Conservation (phyloP, 1,139 yeast genomes). For the Taphrina sp. region DNA sequence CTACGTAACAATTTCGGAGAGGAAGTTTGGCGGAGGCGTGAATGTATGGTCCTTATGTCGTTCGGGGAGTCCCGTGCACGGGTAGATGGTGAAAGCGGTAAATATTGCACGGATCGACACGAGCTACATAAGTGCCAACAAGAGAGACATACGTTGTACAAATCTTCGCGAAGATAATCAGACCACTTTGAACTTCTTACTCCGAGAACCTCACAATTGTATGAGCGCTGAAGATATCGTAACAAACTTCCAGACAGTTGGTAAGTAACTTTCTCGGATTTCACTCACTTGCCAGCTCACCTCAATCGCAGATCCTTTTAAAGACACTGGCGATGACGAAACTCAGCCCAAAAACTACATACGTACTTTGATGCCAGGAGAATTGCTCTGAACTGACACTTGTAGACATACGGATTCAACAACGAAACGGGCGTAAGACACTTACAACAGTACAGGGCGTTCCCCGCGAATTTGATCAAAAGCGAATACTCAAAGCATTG, state of each 20-base stretch:
- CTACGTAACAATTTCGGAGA: too few relatives aligned
- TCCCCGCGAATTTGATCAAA: constrained; percentile 90
- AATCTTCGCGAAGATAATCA: neutral
- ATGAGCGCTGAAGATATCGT: constrained; percentile 26
- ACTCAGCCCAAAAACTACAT: constrained; percentile 93
- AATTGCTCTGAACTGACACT: neutral
- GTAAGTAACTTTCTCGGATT: constrained; percentile 52
- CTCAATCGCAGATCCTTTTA: constrained; percentile 84
- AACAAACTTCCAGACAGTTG: constrained; percentile 83
- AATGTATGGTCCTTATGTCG: too few relatives aligned
- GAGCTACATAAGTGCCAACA: too few relatives aligned
- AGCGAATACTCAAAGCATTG: constrained; percentile 86
- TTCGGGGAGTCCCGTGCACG: too few relatives aligned
- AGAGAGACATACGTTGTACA: too few relatives aligned
- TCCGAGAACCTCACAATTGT: too few relatives aligned
- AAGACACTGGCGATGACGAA: constrained; percentile 99
- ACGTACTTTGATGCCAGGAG: constrained; percentile 59
- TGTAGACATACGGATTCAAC: constrained; percentile 78
- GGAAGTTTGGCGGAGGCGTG: too few relatives aligned
- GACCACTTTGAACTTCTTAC: neutral
- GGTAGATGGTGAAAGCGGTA: too few relatives aligned
- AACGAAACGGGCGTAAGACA: constrained; percentile 99
- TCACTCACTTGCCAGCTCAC: too few relatives aligned
- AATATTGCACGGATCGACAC: too few relatives aligned
- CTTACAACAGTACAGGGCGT: constrained; percentile 98